Evolutionary conservation across 495 filamentous ascomycete species (phyloP), one percentile per base, ranked within the genome.

Genomic region (Hyphodiscus hymeniophilus): DNA sequence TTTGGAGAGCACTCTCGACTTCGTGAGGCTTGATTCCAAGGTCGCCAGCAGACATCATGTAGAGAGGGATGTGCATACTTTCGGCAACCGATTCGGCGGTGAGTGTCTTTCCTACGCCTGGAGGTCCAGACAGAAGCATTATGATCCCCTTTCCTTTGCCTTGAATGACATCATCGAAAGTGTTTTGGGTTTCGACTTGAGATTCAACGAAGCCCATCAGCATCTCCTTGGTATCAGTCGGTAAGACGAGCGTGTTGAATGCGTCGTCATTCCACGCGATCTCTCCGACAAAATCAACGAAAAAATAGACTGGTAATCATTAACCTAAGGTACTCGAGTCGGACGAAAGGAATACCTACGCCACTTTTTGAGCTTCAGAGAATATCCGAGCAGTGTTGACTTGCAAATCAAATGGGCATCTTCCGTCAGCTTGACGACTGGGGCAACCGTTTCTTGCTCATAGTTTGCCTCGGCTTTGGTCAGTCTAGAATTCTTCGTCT

Each of bases 51-150:
- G 73, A 79, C 49, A 90, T 84, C 76, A 81, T 85, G 59, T 92
- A 92, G 3, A 94, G 67, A 2, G 88, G 89, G 22, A 83, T 79
- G 52, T 81, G 75, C 32, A 92, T 77, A 6, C 85, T 73, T 60
- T 91, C 88, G 2, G 82, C 81, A 49, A 94, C 90, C 2, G 83
- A 80, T 57, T 94, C 88, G 0, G 86, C 89, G 0, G 89, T 94
- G 0, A 94, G 70, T 0, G 88, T 94, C 68, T 94, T 94, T 26
- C 88, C 88, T 1, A 85, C 87, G 12, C 87, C 87, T 0, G 87
- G 86, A 4, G 84, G 84, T 0, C 89, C 89, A 46, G 85, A 82
- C 0, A 90, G 74, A 0, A 91, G 81, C 24, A 66, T 33, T 76
- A 87, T 81, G 2, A 89, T 73, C 3, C 84, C 85, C 42, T 79